phyloP scores from a whole-genome alignment of 495 filamentous ascomycete species.

The Polyplosphaeria fusca region DNA sequence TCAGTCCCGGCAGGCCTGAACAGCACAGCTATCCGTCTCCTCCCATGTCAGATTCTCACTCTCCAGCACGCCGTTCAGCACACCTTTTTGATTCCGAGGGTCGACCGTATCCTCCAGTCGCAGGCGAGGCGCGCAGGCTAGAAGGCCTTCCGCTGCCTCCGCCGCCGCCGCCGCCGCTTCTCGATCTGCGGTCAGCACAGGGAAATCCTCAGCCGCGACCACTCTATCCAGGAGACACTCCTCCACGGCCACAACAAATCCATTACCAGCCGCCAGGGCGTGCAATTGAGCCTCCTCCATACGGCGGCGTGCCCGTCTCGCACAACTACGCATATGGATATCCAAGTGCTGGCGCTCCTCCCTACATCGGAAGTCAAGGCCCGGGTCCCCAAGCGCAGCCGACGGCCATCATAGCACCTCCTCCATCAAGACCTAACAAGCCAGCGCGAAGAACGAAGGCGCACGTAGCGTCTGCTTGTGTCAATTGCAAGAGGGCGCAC shows the following conservation, averaged over 20 bases:
- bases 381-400: conserved; percentile 34
- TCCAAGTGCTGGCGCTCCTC: conserved; percentile 21
- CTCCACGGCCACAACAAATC: conserved; percentile 4
- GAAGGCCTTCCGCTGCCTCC: conserved; percentile 21
- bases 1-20: conserved; percentile 30
- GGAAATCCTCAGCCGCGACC: conserved; percentile 16
- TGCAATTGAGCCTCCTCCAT: conserved; percentile 15
- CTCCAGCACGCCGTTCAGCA: conserved; percentile 33
- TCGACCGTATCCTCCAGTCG: conserved; percentile 25
- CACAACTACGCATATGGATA: conserved; percentile 31
- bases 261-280: conserved; percentile 20
- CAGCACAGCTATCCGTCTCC: conserved; percentile 41
- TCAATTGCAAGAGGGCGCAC: conserved; percentile 97
- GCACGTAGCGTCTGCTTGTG: conserved; percentile 93
- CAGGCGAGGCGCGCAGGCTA: conserved; percentile 16
- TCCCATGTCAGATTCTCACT: conserved; percentile 45
- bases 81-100: conserved; percentile 29
- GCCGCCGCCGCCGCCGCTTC: conserved; percentile 9
- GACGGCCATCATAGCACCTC: conserved; percentile 33
- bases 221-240: conserved; percentile 28
- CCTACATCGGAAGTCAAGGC: conserved; percentile 24
- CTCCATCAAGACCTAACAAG: conserved; percentile 42
- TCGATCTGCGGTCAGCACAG: conserved; percentile 18
- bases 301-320: conserved; percentile 20
- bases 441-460: conserved; percentile 83